Percentiles rank a stretch among this genome's conserved stretches.
Conservation (phyloP, 768 basidiomycete genomes). For the Mycena venus region DNA sequence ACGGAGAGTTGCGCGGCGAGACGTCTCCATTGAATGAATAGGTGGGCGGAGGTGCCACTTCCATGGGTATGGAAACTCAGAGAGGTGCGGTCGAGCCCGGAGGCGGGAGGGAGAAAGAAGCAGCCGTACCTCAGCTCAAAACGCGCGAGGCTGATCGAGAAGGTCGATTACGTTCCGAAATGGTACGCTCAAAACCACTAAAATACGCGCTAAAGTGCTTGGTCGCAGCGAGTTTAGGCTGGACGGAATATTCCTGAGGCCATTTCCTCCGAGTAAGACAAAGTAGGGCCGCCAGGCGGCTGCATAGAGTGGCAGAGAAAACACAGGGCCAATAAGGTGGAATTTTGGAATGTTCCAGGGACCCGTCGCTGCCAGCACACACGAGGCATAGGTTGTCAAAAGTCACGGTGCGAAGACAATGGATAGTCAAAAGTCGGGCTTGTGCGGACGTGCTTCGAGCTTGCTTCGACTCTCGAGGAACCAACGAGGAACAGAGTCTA, state of each 20-base stretch:
- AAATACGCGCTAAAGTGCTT: not conserved
- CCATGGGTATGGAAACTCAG: conserved; percentile 7
- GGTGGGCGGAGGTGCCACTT: conserved; percentile 28
- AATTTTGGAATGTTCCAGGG: not conserved
- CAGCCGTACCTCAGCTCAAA: not conserved
- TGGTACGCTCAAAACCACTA: not conserved
- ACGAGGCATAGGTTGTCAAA: not conserved
- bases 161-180: conserved; percentile 22
- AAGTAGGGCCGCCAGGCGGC: not conserved
- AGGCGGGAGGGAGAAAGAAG: conserved; percentile 10
- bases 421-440: not conserved
- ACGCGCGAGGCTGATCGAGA: conserved; percentile 34
- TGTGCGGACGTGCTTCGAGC: not conserved
- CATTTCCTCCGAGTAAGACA: not conserved
- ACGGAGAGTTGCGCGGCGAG: conserved; percentile 11
- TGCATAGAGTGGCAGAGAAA: not conserved
- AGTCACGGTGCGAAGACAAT: not conserved
- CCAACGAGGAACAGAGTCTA: no score
- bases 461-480: not conserved
- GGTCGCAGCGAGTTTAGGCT: not conserved
- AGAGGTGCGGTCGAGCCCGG: not conserved
- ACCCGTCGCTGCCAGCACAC: not conserved
- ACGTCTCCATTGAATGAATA: conserved; percentile 24
- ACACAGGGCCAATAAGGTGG: not conserved
- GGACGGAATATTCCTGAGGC: not conserved